phyloP scores from a whole-genome alignment of 345 rosid species.

The Noccaea bulbosa region DNA sequence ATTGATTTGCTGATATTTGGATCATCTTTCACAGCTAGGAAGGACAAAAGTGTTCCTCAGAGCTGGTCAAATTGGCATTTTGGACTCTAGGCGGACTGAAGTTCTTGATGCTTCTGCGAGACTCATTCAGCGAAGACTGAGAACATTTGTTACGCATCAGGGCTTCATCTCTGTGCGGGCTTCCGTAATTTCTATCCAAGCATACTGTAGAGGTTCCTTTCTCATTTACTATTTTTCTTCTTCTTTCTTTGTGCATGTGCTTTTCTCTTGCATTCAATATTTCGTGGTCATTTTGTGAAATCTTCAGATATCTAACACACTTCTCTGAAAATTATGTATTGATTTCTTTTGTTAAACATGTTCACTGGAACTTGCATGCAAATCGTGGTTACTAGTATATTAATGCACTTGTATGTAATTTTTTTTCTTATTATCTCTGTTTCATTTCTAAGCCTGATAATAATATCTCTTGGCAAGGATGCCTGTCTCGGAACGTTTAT shows the following conservation, averaged over 20 bases:
- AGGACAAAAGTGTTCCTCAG: constrained; percentile 92
- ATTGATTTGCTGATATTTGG: constrained; percentile 30
- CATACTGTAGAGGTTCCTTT: constrained; percentile 79
- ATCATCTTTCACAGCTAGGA: constrained; percentile 71
- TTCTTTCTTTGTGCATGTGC: constrained; percentile 21
- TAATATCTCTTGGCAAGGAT: constrained; percentile 58
- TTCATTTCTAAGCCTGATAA: constrained; percentile 41
- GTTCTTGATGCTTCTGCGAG: constrained; percentile 84
- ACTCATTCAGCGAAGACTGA: constrained; percentile 67
- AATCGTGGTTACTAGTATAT: constrained; percentile 1
- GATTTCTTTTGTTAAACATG: constrained; percentile 27
- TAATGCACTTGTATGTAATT: constrained; percentile 13
- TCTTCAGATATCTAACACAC: background rate
- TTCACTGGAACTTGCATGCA: constrained; percentile 13
- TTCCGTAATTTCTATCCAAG: constrained; percentile 75
- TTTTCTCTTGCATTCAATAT: constrained; percentile 7
- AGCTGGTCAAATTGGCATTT: constrained; percentile 94
- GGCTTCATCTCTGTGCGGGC: constrained; percentile 57
- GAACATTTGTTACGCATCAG: constrained; percentile 62
- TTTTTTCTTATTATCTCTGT: constrained; percentile 2
- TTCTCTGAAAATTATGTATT: constrained; percentile 6
- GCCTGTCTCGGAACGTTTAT: constrained; percentile 67
- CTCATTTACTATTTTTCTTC: constrained; percentile 29
- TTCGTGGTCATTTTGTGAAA: constrained; percentile 11
- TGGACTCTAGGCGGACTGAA: constrained; percentile 83